Conservation (phyloP, 352 stramenopile genomes). For the Peronospora destructor region DNA sequence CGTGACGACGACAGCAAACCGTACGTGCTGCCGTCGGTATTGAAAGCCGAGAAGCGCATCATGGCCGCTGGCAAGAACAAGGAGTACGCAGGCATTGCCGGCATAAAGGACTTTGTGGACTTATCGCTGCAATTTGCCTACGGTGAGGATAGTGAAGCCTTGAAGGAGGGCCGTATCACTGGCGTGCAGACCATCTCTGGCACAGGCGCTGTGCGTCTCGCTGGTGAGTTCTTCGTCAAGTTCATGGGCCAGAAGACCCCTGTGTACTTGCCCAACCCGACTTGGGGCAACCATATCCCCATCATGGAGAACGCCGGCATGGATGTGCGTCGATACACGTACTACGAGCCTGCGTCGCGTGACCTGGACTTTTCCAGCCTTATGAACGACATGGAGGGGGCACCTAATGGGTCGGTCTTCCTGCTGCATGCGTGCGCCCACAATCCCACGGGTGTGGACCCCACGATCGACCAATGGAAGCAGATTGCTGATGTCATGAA, state of each 20-base stretch:
- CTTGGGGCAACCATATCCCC: conserved; percentile 98
- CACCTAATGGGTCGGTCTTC: conserved; percentile 91
- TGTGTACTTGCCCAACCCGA: conserved; percentile 98
- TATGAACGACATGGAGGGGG: conserved; percentile 91
- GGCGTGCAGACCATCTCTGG: conserved; percentile 97
- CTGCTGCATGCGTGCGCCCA: conserved; percentile 98
- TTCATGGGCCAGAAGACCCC: conserved; percentile 81
- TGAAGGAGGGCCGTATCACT: conserved; percentile 90
- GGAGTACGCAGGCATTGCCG: conserved; percentile 97
- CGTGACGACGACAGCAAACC: conserved; percentile 91
- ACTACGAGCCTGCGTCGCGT: conserved; percentile 80
- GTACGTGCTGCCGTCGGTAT: conserved; percentile 95
- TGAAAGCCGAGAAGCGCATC: conserved; percentile 93
- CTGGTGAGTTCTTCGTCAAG: conserved; percentile 91
- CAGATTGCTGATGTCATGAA: conserved; percentile 94
- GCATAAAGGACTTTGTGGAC: conserved; percentile 94
- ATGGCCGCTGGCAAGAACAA: conserved; percentile 92
- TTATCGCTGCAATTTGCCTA: conserved; percentile 95
- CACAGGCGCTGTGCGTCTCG: conserved; percentile 95
- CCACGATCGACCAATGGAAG: conserved; percentile 96
- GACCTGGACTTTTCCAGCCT: conserved; percentile 92
- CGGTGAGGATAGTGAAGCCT: conserved; percentile 88
- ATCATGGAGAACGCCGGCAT: conserved; percentile 88
- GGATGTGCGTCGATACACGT: conserved; percentile 75
- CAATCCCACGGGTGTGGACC: conserved; percentile 98